Evolutionary conservation across 371 early-diverging fungal species (phyloP).

Genomic region (Umbelopsis sp.): DNA sequence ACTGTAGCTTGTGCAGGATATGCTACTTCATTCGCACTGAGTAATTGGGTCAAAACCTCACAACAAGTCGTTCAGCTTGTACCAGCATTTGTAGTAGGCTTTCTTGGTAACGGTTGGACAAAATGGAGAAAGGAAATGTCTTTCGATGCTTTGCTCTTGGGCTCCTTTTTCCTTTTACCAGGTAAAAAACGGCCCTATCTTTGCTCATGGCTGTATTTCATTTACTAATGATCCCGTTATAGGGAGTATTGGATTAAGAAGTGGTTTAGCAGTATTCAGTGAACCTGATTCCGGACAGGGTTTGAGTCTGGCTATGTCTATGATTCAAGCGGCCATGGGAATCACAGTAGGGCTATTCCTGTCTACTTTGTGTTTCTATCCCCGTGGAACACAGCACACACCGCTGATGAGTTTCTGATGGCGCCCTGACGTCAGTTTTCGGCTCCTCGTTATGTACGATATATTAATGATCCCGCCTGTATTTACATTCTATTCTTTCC

Average conservation of each 20-base stretch:
- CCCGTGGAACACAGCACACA: constrained; percentile 38
- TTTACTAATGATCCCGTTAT: too few species aligned
- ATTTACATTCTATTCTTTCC: not conserved
- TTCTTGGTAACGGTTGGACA: constrained; percentile 43
- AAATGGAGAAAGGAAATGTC: constrained; percentile 36
- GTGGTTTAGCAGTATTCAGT: constrained; percentile 23
- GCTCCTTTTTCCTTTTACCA: constrained; percentile 44
- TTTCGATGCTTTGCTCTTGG: constrained; percentile 40
- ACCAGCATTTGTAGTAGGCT: constrained; percentile 44
- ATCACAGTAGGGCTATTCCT: constrained; percentile 48
- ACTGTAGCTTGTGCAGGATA: constrained; percentile 26
- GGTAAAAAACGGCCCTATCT: constrained; percentile 21
- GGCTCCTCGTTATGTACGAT: not conserved
- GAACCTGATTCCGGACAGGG: constrained; percentile 25
- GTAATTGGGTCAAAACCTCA: constrained; percentile 19
- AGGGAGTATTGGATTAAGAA: constrained; percentile 23
- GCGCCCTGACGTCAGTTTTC: constrained; percentile 6
- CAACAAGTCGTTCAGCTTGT: constrained; percentile 25
- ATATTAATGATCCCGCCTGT: not conserved
- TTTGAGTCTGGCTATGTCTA: constrained; percentile 41
- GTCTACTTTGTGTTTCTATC: constrained; percentile 38
- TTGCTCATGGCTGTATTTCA: not conserved
- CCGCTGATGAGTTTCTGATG: constrained; percentile 41
- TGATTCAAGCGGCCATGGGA: constrained; percentile 45
- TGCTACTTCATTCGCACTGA: constrained; percentile 21